These are phyloP conservation scores for Arabidopsis arenosa DNA, from an alignment of 345 rosid genomes.

Conservation along the genomic window DNA sequence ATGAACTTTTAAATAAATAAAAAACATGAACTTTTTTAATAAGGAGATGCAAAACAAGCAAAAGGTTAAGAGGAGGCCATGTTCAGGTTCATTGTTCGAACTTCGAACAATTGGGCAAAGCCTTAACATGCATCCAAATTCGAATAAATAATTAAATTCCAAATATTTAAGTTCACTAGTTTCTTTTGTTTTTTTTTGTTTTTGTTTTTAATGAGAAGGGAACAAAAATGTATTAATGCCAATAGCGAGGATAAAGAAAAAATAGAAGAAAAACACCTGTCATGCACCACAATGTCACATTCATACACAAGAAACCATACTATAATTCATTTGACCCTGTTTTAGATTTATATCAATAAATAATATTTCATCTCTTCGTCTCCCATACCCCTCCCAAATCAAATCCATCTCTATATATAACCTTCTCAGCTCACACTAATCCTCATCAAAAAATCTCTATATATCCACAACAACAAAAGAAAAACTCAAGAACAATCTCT, in stretches of 20 bases:
- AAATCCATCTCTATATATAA: conserved; percentile 30
- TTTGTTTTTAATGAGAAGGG: neutral
- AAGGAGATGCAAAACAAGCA: conserved; percentile 29
- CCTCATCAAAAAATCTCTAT: conserved; percentile 24
- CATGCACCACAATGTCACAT: conserved; percentile 47
- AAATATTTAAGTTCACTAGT: neutral
- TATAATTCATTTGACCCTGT: conserved; percentile 41
- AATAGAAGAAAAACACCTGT: conserved; percentile 43
- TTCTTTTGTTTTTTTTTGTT: neutral
- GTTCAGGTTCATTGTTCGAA: conserved; percentile 44
- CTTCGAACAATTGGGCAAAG: conserved; percentile 27
- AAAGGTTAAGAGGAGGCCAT: conserved; percentile 34
- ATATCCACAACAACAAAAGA: conserved; percentile 13
- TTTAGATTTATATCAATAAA: conserved; percentile 38
- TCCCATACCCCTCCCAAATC: conserved; percentile 25
- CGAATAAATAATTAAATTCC: conserved; percentile 5
- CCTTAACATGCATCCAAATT: conserved; percentile 31
- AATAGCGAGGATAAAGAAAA: conserved; percentile 11
- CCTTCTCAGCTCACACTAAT: conserved; percentile 20
- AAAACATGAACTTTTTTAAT: neutral
- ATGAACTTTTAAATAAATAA: too few relatives aligned
- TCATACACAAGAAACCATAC: conserved; percentile 44
- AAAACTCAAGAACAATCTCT: conserved; percentile 30
- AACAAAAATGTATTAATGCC: conserved; percentile 30
- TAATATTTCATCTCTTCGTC: conserved; percentile 15